Conservation (phyloP, 139 green algal species). For the Tetraselmis chui region DNA sequence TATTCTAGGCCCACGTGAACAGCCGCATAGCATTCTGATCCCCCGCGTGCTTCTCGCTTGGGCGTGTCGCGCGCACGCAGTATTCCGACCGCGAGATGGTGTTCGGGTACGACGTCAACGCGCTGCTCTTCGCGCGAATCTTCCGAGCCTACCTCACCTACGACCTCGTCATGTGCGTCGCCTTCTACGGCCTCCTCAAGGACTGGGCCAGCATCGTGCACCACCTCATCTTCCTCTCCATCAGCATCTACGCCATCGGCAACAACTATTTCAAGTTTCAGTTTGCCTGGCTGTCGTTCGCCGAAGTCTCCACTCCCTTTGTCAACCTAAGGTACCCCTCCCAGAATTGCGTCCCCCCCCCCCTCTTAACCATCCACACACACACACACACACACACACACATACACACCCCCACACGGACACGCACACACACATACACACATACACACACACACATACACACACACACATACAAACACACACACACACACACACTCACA, state of each 20-base stretch:
- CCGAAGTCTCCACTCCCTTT: slow-evolving; percentile 21
- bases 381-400: no score
- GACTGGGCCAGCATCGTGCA: slow-evolving; percentile 19
- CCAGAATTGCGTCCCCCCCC: no score
- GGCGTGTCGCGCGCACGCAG: not conserved
- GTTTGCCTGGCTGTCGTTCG: slow-evolving; percentile 22
- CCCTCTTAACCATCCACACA: no score
- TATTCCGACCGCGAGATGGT: not conserved
- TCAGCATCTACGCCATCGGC: slow-evolving; percentile 12
- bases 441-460: no score
- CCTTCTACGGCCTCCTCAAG: slow-evolving; percentile 16
- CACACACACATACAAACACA: no score
- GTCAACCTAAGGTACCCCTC: slow-evolving; percentile 25
- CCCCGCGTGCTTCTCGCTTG: no score
- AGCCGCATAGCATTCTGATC: no score
- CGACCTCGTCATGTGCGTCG: slow-evolving; percentile 17
- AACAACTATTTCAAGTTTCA: slow-evolving; percentile 22
- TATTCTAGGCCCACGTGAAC: no score
- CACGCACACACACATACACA: no score
- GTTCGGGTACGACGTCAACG: slow-evolving; percentile 7
- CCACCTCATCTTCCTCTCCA: slow-evolving; percentile 18
- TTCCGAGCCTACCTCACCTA: slow-evolving; percentile 24
- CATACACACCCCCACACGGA: no score
- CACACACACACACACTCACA: no score
- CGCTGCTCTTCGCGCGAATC: slow-evolving; percentile 17